Conservation (phyloP, 768 basidiomycete genomes). For the Boletus rubroflammeus region DNA sequence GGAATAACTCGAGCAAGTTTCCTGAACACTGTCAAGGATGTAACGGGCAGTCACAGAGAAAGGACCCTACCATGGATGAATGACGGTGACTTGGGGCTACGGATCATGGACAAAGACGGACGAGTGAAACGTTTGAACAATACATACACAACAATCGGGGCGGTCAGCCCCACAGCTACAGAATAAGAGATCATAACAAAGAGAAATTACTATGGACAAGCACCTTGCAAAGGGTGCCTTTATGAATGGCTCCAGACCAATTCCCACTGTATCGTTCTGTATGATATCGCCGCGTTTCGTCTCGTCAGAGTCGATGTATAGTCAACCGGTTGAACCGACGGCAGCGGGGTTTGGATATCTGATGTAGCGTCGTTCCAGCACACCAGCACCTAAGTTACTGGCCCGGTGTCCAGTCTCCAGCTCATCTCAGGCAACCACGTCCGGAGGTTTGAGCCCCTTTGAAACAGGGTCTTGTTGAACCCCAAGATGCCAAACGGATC, state of each 20-base stretch:
- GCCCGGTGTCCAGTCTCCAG: no score
- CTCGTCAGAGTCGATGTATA: background rate
- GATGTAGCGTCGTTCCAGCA: no score
- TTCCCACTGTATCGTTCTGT: background rate
- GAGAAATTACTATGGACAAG: background rate
- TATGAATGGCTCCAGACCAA: background rate
- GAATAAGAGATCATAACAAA: conserved; percentile 2
- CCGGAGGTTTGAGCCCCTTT: no score
- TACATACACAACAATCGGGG: background rate
- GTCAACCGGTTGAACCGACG: no score
- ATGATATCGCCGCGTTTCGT: background rate
- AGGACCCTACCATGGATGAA: conserved; percentile 12
- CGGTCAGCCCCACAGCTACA: background rate
- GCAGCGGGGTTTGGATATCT: no score
- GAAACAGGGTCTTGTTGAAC: no score
- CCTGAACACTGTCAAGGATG: conserved; percentile 18
- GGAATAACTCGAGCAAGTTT: conserved; percentile 23
- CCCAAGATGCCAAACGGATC: no score
- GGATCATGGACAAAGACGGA: conserved; percentile 11
- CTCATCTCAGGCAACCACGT: no score
- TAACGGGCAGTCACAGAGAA: background rate
- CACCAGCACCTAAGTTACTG: no score
- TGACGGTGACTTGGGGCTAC: conserved; percentile 13
- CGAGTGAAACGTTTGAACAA: background rate
- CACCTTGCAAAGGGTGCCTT: background rate